Evolutionary conservation across 371 early-diverging fungal species (phyloP).

Genomic region (Rhizopus arrhizus): DNA sequence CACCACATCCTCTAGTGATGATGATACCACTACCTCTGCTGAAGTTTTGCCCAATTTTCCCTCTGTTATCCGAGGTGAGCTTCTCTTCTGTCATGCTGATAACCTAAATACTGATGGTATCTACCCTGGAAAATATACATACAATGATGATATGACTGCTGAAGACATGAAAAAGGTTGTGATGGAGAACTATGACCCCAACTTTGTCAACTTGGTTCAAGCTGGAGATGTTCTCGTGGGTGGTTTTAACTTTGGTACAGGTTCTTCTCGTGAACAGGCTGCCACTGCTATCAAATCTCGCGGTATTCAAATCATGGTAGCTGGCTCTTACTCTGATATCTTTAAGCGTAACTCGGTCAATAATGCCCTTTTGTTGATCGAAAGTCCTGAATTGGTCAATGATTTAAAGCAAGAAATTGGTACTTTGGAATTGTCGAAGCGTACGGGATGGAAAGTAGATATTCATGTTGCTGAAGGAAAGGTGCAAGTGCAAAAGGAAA

Average conservation of each 20-base stretch:
- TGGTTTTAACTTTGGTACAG: constrained; percentile 96
- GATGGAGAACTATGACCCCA: constrained; percentile 96
- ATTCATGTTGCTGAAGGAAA: constrained; percentile 59
- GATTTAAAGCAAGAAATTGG: constrained; percentile 60
- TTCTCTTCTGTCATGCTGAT: constrained; percentile 85
- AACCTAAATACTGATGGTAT: constrained; percentile 97
- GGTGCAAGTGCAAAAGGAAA: constrained; percentile 48
- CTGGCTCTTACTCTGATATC: constrained; percentile 91
- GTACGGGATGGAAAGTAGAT: constrained; percentile 74
- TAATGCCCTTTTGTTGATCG: constrained; percentile 89
- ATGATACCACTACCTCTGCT: constrained; percentile 22
- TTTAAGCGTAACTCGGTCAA: constrained; percentile 97
- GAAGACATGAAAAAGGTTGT: constrained; percentile 89
- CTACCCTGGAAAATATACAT: constrained; percentile 95
- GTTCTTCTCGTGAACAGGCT: constrained; percentile 96
- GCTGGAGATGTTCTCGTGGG: constrained; percentile 82
- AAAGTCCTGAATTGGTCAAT: constrained; percentile 80
- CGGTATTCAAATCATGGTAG: constrained; percentile 81
- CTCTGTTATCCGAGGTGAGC: constrained; percentile 70
- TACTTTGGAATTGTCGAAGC: constrained; percentile 59
- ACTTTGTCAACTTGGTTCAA: constrained; percentile 70
- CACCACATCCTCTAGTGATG: constrained; percentile 19
- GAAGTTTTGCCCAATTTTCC: constrained; percentile 75
- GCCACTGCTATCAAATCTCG: constrained; percentile 91
- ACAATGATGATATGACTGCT: constrained; percentile 75